phyloP scores from a whole-genome alignment of 1,284 basidiomycete genomes.

The Neolentinus lepideus region DNA sequence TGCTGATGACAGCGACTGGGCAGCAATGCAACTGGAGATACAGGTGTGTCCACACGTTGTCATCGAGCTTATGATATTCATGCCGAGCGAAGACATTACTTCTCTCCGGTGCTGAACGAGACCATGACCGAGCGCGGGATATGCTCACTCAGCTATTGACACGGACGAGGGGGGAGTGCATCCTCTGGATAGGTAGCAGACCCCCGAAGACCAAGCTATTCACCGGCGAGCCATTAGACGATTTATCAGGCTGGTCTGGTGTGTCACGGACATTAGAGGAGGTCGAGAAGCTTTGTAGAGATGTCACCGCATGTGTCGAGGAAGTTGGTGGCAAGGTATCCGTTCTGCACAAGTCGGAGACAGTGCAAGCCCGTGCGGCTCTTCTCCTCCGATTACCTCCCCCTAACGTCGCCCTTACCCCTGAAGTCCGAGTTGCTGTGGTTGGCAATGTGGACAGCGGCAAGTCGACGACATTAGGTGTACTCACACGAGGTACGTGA shows the following conservation, averaged over 20 bases:
- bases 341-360: constrained; percentile 40
- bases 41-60: not conserved
- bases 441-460: constrained; percentile 95
- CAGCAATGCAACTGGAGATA: constrained; percentile 1
- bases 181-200: constrained; percentile 60
- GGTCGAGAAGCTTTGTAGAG: constrained; percentile 36
- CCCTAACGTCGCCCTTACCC: constrained; percentile 59
- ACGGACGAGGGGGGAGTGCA: constrained; percentile 58
- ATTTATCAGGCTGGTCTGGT: constrained; percentile 48
- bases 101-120: constrained; percentile 31
- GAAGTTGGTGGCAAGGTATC: constrained; percentile 73
- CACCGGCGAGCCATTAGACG: constrained; percentile 37
- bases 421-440: constrained; percentile 92
- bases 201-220: constrained; percentile 51
- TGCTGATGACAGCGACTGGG: not conserved
- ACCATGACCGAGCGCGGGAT: constrained; percentile 51
- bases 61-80: not conserved
- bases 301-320: constrained; percentile 44
- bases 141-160: constrained; percentile 60
- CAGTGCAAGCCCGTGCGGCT: constrained; percentile 44
- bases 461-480: constrained; percentile 91
- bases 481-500: constrained; percentile 62
- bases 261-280: constrained; percentile 40
- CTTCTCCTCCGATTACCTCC: constrained; percentile 67
- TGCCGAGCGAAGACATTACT: constrained; percentile 36